Conservation (phyloP, 306 rosid genomes). For the Urtica urens region DNA sequence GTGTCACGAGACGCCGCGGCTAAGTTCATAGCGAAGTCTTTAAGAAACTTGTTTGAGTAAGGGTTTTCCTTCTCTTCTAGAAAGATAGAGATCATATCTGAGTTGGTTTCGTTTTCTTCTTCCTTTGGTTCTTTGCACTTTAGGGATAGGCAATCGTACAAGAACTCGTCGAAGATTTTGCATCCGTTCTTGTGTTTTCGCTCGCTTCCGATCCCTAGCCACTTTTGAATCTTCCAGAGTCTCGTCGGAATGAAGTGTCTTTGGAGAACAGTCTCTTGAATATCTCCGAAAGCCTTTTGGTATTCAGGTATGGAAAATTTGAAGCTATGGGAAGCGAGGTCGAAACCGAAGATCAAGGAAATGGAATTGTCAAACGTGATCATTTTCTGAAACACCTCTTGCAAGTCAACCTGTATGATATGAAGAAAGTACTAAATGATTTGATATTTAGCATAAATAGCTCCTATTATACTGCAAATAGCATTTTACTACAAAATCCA, state of each 20-base stretch:
- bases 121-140: conserved; percentile 9
- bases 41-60: conserved; percentile 23
- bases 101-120: not conserved
- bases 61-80: conserved; percentile 9
- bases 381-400: conserved; percentile 18
- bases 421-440: too few species aligned
- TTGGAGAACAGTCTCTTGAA: conserved; percentile 8
- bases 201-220: conserved; percentile 32
- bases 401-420: conserved; percentile 29
- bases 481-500: too few species aligned
- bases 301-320: conserved; percentile 5
- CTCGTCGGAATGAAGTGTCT: conserved; percentile 14
- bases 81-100: conserved; percentile 25
- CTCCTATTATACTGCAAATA: too few species aligned
- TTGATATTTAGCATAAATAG: too few species aligned
- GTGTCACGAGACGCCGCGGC: conserved; percentile 38
- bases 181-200: conserved; percentile 18
- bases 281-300: conserved; percentile 11
- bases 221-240: conserved; percentile 31
- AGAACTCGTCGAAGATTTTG: conserved; percentile 20
- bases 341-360: conserved; percentile 18
- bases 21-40: conserved; percentile 29
- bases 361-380: conserved; percentile 22
- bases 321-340: conserved; percentile 17
- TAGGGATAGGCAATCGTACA: conserved; percentile 15